phyloP scores from a whole-genome alignment of 1,284 basidiomycete genomes.

The Thelephora terrestris region DNA sequence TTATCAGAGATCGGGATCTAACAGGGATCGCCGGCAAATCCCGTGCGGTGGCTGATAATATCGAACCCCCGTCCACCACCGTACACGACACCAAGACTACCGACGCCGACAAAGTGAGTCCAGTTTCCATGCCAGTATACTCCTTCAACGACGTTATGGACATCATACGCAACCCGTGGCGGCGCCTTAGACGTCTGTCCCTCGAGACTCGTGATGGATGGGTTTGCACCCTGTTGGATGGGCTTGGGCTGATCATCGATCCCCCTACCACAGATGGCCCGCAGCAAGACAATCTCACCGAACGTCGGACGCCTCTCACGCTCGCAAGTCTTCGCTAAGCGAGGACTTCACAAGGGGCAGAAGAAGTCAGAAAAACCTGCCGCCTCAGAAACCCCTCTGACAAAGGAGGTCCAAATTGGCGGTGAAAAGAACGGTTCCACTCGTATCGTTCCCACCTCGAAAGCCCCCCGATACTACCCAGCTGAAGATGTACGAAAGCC shows the following conservation, averaged over 20 bases:
- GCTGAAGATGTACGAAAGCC: slow-evolving; percentile 88
- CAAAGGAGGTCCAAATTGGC: slow-evolving; percentile 77
- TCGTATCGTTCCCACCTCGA: slow-evolving; percentile 76
- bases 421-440: slow-evolving; percentile 90
- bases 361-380: slow-evolving; percentile 71
- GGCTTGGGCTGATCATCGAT: slow-evolving; percentile 17
- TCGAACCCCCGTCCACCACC: too few relatives aligned
- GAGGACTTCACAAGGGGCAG: slow-evolving; percentile 69
- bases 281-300: slow-evolving; percentile 80
- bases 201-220: slow-evolving; percentile 25
- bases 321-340: slow-evolving; percentile 73
- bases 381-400: slow-evolving; percentile 44
- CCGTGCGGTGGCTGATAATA: too few relatives aligned
- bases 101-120: too few relatives aligned
- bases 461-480: slow-evolving; percentile 95
- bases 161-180: not conserved
- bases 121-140: not conserved
- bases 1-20: too few relatives aligned
- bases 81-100: too few relatives aligned
- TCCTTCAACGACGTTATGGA: not conserved
- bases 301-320: slow-evolving; percentile 80
- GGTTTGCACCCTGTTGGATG: slow-evolving; percentile 23
- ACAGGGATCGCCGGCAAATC: too few relatives aligned
- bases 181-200: not conserved
- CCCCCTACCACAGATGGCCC: slow-evolving; percentile 66